phyloP scores from a whole-genome alignment of 2,329 filamentous ascomycete species.

The Helicocarpus griseus region DNA sequence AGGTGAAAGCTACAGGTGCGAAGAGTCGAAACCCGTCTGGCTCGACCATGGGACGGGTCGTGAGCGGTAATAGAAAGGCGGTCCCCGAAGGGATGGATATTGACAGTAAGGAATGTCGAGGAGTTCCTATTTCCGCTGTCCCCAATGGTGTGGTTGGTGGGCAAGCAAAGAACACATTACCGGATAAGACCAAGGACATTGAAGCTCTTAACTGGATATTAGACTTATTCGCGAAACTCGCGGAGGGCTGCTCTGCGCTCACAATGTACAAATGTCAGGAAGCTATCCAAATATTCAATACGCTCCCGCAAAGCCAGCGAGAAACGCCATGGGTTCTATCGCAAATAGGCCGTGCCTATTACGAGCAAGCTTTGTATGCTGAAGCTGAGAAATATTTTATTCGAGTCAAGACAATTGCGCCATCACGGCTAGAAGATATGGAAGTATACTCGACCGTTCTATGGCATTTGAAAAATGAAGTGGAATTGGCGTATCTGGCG shows the following conservation, averaged over 20 bases:
- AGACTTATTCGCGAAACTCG: conserved; percentile 73
- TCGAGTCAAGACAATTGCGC: conserved; percentile 66
- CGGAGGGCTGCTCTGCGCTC: conserved; percentile 66
- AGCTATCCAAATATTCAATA: conserved; percentile 63
- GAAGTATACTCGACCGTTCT: conserved; percentile 97
- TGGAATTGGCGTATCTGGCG: conserved; percentile 81
- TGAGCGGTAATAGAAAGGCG: conserved; percentile 82
- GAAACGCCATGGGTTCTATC: conserved; percentile 91
- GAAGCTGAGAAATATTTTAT: conserved; percentile 83
- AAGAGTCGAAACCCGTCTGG: conserved; percentile 57
- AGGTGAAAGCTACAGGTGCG: conserved; percentile 64
- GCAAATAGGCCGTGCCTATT: conserved; percentile 81
- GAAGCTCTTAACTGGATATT: conserved; percentile 69
- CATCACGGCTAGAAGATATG: conserved; percentile 84
- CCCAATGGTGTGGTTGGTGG: conserved; percentile 17
- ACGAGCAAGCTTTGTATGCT: conserved; percentile 76
- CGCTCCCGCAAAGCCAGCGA: conserved; percentile 63
- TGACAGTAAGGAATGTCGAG: conserved; percentile 53
- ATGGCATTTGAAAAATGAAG: conserved; percentile 93
- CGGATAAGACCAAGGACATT: conserved; percentile 55
- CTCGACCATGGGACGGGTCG: conserved; percentile 72
- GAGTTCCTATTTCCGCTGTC: conserved; percentile 23
- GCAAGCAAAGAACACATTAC: conserved; percentile 22
- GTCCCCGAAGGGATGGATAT: conserved; percentile 57
- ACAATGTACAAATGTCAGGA: conserved; percentile 70